These are phyloP conservation scores for Scorias spongiosa DNA, from an alignment of 2,329 filamentous ascomycete genomes.

Conservation along the genomic window DNA sequence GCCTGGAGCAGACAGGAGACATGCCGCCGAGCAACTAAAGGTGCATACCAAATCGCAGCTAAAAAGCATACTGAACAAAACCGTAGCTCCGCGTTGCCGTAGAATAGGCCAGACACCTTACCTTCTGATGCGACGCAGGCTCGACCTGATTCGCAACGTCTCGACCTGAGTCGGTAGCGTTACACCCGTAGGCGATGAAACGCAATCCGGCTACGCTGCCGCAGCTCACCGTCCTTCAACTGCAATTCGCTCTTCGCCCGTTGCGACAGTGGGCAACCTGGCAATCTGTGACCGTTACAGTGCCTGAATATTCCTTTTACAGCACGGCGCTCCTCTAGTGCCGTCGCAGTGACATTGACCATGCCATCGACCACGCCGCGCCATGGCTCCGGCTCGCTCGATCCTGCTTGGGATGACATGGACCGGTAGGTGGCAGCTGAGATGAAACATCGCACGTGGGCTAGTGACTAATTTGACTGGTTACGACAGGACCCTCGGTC, in stretches of 20 bases:
- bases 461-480: neutral
- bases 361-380: constrained; percentile 33
- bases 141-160: no score
- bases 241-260: neutral
- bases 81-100: no score
- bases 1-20: no score
- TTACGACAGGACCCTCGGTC: constrained; percentile 28
- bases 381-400: constrained; percentile 26
- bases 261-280: neutral
- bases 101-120: no score
- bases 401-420: constrained; percentile 53
- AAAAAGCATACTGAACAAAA: no score
- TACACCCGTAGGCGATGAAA: neutral
- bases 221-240: no score
- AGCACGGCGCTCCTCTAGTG: neutral
- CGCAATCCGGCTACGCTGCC: neutral
- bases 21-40: no score
- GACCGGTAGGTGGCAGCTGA: constrained; percentile 45
- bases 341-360: constrained; percentile 25
- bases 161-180: neutral
- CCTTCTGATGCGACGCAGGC: no score
- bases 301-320: neutral
- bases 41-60: no score
- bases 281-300: neutral
- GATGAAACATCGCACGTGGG: no score